These are phyloP conservation scores for Triticum turgidum DNA, from an alignment of 176 grass and related monocot species.

Conservation along the genomic window DNA sequence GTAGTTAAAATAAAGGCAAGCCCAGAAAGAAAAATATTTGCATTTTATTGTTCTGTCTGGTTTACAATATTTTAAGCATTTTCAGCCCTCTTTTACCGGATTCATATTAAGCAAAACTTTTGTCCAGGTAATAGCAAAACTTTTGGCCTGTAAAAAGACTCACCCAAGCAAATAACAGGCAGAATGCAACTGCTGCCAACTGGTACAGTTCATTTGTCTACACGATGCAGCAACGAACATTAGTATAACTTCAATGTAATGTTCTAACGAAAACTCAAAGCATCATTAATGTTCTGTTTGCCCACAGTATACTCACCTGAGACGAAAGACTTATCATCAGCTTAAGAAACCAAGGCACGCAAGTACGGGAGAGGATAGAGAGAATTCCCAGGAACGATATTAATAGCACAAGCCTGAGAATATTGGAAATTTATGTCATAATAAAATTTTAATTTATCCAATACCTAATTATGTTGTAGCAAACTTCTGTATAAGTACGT, in stretches of 20 bases:
- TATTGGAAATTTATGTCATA: constrained; percentile 26
- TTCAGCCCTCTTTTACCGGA: neutral
- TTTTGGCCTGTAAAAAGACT: constrained; percentile 34
- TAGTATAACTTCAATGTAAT: constrained; percentile 19
- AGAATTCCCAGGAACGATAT: constrained; percentile 86
- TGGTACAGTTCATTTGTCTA: constrained; percentile 99
- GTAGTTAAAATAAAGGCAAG: neutral
- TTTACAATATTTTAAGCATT: neutral
- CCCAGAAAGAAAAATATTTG: neutral
- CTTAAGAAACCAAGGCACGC: constrained; percentile 96
- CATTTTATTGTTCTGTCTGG: neutral
- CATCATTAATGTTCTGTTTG: neutral
- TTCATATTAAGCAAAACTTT: neutral
- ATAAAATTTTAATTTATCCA: constrained; percentile 18
- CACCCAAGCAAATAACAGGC: constrained; percentile 97
- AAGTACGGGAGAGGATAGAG: constrained; percentile 79
- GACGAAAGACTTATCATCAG: constrained; percentile 98
- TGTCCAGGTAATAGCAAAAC: neutral
- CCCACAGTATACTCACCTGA: constrained; percentile 53
- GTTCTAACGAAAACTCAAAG: constrained; percentile 4
- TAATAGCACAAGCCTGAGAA: constrained; percentile 73
- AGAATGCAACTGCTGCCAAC: constrained; percentile 97
- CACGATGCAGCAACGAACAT: constrained; percentile 39
- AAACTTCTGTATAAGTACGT: neutral
- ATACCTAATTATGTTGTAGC: constrained; percentile 17